phyloP scores from a whole-genome alignment of 73 alveolate genomes.

The Effrenium voratum region DNA sequence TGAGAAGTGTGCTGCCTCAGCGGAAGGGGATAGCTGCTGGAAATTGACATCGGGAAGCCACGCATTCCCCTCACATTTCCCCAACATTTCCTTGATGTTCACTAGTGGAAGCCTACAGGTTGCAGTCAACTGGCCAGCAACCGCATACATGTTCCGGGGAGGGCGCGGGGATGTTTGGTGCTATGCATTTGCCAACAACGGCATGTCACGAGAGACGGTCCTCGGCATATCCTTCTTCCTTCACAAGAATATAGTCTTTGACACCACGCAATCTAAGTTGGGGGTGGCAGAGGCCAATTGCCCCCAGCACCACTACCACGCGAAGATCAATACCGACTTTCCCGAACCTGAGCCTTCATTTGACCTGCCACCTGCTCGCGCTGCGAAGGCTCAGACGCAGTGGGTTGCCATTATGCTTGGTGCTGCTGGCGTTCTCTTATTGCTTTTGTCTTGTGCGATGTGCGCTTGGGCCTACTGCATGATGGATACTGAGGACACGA shows the following conservation, averaged over 20 bases:
- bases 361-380: no score
- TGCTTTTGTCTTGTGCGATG: slow-evolving; percentile 5
- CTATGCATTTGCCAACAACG: slow-evolving; percentile 43
- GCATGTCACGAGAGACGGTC: background rate
- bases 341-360: no score
- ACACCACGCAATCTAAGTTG: slow-evolving; percentile 17
- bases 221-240: slow-evolving; percentile 54
- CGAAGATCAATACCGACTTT: no score
- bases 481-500: background rate
- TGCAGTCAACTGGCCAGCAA: background rate
- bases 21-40: no score
- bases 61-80: background rate
- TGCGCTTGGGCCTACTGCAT: slow-evolving; percentile 17
- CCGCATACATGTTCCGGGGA: slow-evolving; percentile 18
- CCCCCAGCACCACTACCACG: slow-evolving; percentile 37
- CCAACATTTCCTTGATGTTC: background rate
- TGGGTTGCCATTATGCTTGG: background rate
- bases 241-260: slow-evolving; percentile 19
- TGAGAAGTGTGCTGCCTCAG: no score
- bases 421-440: background rate
- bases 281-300: slow-evolving; percentile 25
- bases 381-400: no score
- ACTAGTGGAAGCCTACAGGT: background rate
- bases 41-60: no score
- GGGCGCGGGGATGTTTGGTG: background rate